Percentiles rank a stretch among this genome's conserved stretches.
These are phyloP conservation scores for Xylaria sp. DNA, from an alignment of 2,329 filamentous ascomycete genomes.

Conservation along the genomic window DNA sequence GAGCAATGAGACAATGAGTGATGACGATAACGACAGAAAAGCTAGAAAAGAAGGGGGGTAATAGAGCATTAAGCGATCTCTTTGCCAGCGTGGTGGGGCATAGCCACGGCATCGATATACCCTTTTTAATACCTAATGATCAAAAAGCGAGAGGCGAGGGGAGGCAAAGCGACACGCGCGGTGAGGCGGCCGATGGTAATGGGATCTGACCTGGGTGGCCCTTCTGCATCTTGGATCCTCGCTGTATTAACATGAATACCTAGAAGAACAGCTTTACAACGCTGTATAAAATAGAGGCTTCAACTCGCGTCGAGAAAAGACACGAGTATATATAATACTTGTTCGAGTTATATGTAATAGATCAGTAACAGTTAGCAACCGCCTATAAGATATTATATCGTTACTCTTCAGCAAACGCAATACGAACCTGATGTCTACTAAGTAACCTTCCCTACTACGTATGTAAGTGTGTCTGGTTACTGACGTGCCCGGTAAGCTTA, in stretches of 20 bases:
- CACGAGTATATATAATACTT: neutral
- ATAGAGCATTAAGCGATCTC: conserved; percentile 17
- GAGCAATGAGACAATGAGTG: conserved; percentile 49
- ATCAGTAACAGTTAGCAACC: neutral
- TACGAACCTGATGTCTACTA: neutral
- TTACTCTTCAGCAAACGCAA: neutral
- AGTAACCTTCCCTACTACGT: neutral
- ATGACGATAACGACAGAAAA: conserved; percentile 32
- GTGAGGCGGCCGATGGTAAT: neutral
- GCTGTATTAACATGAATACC: neutral
- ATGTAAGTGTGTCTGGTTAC: conserved; percentile 3
- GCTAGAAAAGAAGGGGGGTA: conserved; percentile 3
- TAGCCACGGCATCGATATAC: conserved; percentile 30
- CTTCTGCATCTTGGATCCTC: neutral
- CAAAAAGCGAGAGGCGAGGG: conserved; percentile 1
- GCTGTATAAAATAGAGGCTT: conserved; percentile 22
- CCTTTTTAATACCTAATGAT: conserved; percentile 36
- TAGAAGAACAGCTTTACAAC: neutral
- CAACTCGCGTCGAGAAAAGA: conserved; percentile 15
- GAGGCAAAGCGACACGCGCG: neutral
- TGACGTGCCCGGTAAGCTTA: conserved; percentile 29
- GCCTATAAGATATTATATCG: neutral
- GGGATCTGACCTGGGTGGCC: neutral
- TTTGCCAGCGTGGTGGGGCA: conserved; percentile 24
- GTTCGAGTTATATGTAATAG: neutral